Evolutionary conservation across 108 stramenopile genomes (phyloP).

Genomic region (Cyclotella kingstonii): DNA sequence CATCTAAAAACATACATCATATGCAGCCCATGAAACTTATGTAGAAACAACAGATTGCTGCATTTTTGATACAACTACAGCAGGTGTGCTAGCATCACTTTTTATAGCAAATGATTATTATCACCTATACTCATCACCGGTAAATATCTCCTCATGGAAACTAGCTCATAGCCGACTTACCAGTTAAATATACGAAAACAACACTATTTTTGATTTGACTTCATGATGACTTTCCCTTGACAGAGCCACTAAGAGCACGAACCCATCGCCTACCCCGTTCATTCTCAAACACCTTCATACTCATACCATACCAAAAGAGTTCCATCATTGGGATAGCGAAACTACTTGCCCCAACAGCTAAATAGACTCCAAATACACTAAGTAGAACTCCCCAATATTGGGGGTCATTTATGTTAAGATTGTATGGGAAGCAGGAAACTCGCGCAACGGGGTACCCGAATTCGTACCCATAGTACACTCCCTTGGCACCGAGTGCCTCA

Average conservation of each 20-base stretch:
- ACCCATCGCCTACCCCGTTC: conserved; percentile 28
- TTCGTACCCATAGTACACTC: conserved; percentile 54
- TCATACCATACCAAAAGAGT: conserved; percentile 39
- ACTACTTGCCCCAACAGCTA: conserved; percentile 22
- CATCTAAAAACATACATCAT: too few relatives aligned
- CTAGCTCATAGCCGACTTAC: not conserved
- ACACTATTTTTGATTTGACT: not conserved
- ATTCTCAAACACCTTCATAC: conserved; percentile 45
- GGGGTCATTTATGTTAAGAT: conserved; percentile 44
- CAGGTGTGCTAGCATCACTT: too few relatives aligned
- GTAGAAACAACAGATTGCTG: too few relatives aligned
- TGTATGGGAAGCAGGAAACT: conserved; percentile 51
- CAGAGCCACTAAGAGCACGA: conserved; percentile 8
- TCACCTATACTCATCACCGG: too few relatives aligned
- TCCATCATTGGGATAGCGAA: conserved; percentile 39
- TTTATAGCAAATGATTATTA: too few relatives aligned
- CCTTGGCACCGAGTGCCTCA: conserved; percentile 46
- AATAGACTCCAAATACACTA: conserved; percentile 43
- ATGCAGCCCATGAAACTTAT: too few relatives aligned
- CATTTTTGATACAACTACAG: too few relatives aligned
- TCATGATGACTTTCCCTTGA: not conserved
- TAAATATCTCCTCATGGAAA: not conserved
- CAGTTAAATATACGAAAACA: not conserved
- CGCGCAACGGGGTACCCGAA: conserved; percentile 45
- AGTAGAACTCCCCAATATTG: conserved; percentile 55